Evolutionary conservation across 2,329 filamentous ascomycete species (phyloP).

Genomic region (Apiospora pterosperma): DNA sequence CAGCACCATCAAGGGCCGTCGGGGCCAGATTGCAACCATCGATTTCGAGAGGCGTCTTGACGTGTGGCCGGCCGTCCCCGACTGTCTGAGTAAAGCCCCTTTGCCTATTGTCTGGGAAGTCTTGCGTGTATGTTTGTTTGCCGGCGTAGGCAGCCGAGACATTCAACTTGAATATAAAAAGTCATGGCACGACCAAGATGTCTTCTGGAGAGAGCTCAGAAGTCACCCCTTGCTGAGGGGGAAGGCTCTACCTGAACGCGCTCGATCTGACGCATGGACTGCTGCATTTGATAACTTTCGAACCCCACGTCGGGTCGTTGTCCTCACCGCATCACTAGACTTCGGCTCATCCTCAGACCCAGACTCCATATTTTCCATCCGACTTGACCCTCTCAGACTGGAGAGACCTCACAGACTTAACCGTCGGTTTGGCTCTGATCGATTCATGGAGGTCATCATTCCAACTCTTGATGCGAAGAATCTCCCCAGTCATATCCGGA

Average conservation of each 20-base stretch:
- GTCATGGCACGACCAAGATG: constrained; percentile 40
- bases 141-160: constrained; percentile 35
- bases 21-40: background rate
- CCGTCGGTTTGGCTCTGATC: constrained; percentile 54
- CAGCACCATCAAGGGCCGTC: background rate
- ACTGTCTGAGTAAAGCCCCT: constrained; percentile 39
- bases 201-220: constrained; percentile 39
- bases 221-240: constrained; percentile 36
- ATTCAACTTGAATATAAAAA: constrained; percentile 34
- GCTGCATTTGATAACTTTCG: constrained; percentile 36
- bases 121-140: constrained; percentile 43
- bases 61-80: constrained; percentile 32
- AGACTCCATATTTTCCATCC: constrained; percentile 42
- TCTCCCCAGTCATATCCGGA: constrained; percentile 21
- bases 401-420: constrained; percentile 49
- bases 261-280: constrained; percentile 42
- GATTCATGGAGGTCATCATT: constrained; percentile 54
- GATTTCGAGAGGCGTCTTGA: constrained; percentile 19
- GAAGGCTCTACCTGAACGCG: constrained; percentile 46
- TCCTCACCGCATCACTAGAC: constrained; percentile 39
- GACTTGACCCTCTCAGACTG: constrained; percentile 45
- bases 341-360: constrained; percentile 21
- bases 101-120: constrained; percentile 52
- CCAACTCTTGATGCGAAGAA: constrained; percentile 28
- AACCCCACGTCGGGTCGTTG: constrained; percentile 33